Evolutionary conservation across 345 rosid species (phyloP).

Genomic region (Turnera subulata): DNA sequence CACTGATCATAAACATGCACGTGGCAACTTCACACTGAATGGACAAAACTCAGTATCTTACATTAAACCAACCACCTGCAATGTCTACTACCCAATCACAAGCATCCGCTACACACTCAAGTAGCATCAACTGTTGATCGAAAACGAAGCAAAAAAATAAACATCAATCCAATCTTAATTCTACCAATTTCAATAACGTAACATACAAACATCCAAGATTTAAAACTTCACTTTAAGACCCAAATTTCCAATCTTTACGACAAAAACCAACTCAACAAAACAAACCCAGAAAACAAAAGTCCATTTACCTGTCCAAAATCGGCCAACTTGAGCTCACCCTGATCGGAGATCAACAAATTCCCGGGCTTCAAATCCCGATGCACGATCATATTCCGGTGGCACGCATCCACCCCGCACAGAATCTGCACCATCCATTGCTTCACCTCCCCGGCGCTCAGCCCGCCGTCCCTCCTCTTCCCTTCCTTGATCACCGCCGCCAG

Average conservation of each 20-base stretch:
- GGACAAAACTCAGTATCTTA: too few relatives aligned
- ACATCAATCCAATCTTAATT: too few relatives aligned
- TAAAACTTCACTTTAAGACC: not conserved
- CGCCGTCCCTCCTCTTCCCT: slow-evolving; percentile 40
- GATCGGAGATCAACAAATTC: slow-evolving; percentile 71
- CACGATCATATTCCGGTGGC: slow-evolving; percentile 73
- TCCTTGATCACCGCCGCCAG: slow-evolving; percentile 58
- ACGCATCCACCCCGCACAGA: slow-evolving; percentile 62
- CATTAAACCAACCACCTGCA: too few relatives aligned
- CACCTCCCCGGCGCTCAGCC: slow-evolving; percentile 48
- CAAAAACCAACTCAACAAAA: not conserved
- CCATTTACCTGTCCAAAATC: slow-evolving; percentile 89
- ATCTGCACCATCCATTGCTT: slow-evolving; percentile 98
- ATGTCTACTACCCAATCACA: too few relatives aligned
- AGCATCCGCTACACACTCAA: too few relatives aligned
- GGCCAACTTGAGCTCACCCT: slow-evolving; percentile 84
- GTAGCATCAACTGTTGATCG: too few relatives aligned
- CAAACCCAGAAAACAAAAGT: not conserved
- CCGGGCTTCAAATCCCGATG: slow-evolving; percentile 96
- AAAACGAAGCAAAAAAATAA: too few relatives aligned
- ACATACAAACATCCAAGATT: too few relatives aligned
- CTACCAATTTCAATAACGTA: too few relatives aligned
- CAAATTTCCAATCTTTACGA: not conserved
- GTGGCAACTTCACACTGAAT: too few relatives aligned
- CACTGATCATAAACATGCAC: too few relatives aligned